phyloP scores from a whole-genome alignment of 352 stramenopile species.

The Aphanomyces euteiches region DNA sequence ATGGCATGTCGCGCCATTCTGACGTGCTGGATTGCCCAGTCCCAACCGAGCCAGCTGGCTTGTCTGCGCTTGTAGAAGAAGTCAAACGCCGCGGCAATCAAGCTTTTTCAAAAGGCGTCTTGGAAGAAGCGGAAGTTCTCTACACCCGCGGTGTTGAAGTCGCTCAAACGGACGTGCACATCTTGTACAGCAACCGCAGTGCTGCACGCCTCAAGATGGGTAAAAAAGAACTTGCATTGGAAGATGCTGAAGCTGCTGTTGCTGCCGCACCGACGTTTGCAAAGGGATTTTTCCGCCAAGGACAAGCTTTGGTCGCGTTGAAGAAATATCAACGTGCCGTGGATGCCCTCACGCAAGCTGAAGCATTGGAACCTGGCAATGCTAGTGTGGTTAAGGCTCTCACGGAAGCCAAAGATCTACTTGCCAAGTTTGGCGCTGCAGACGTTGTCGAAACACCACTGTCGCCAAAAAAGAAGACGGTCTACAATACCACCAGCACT shows the following conservation, averaged over 20 bases:
- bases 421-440: slow-evolving; percentile 55
- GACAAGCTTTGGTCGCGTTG: slow-evolving; percentile 70
- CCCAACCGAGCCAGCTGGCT: slow-evolving; percentile 45
- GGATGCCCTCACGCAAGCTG: slow-evolving; percentile 54
- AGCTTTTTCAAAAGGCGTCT: slow-evolving; percentile 75
- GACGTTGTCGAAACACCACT: slow-evolving; percentile 28
- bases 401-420: slow-evolving; percentile 53
- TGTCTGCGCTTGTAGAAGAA: slow-evolving; percentile 73
- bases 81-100: slow-evolving; percentile 86
- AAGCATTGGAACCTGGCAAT: slow-evolving; percentile 61
- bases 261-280: slow-evolving; percentile 54
- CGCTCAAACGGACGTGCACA: slow-evolving; percentile 72
- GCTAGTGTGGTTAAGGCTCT: slow-evolving; percentile 67
- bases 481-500: slow-evolving; percentile 33
- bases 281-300: slow-evolving; percentile 83
- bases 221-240: slow-evolving; percentile 55
- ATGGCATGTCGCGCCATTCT: slow-evolving; percentile 65
- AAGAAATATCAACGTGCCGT: slow-evolving; percentile 66
- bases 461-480: slow-evolving; percentile 51
- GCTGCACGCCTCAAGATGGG: slow-evolving; percentile 81
- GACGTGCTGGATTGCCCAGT: slow-evolving; percentile 64
- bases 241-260: slow-evolving; percentile 67
- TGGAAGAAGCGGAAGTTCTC: slow-evolving; percentile 92
- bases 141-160: slow-evolving; percentile 94
- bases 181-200: slow-evolving; percentile 86